These are phyloP conservation scores for Pythium pectinolyticum DNA, from an alignment of 352 stramenopile genomes.

Conservation along the genomic window DNA sequence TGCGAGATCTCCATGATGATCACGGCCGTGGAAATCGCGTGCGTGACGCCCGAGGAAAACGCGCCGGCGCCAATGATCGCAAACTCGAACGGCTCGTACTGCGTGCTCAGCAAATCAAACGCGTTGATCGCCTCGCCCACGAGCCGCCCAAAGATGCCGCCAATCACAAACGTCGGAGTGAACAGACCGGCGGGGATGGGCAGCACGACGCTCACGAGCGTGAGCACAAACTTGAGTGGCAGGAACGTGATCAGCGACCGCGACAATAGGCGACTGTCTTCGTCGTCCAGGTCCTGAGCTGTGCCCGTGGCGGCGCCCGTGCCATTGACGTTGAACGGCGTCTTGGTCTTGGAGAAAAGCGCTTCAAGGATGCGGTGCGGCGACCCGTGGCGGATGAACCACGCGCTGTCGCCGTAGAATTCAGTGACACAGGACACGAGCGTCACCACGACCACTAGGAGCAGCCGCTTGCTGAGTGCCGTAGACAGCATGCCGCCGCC, in stretches of 20 bases:
- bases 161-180: conserved; percentile 84
- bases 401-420: conserved; percentile 79
- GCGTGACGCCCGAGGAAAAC: conserved; percentile 91
- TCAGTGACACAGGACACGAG: conserved; percentile 68
- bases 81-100: conserved; percentile 91
- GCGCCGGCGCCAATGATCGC: conserved; percentile 91
- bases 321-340: conserved; percentile 34
- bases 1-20: conserved; percentile 94
- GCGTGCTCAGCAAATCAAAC: conserved; percentile 54
- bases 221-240: conserved; percentile 78
- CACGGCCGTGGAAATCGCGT: conserved; percentile 90
- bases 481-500: conserved; percentile 32
- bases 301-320: too few relatives aligned
- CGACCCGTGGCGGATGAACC: conserved; percentile 77
- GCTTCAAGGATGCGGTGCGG: conserved; percentile 60
- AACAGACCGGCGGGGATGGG: conserved; percentile 79
- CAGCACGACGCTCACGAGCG: conserved; percentile 72
- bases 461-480: conserved; percentile 58
- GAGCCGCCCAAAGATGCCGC: conserved; percentile 80
- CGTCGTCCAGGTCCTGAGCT: conserved; percentile 17
- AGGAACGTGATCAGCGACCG: conserved; percentile 77
- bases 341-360: conserved; percentile 69
- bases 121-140: conserved; percentile 72
- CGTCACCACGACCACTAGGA: conserved; percentile 57
- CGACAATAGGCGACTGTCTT: conserved; percentile 61